Evolutionary conservation across 371 early-diverging fungal species (phyloP), one percentile per base, ranked within the genome.

Genomic region (Scutellospora calospora): DNA sequence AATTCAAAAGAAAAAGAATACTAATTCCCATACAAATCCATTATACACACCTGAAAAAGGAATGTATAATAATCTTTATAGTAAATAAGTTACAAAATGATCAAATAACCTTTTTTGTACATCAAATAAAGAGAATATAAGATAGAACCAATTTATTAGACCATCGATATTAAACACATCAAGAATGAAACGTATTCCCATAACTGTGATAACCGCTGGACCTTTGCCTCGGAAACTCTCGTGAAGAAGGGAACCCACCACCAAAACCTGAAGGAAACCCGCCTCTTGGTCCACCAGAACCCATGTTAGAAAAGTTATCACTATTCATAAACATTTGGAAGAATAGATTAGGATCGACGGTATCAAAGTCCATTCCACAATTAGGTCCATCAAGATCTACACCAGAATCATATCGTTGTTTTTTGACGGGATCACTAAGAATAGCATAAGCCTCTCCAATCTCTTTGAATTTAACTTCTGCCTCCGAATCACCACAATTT

Each of bases 381-480:
- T 83, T 81, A 80, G 84, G 85, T 3, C 94, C 94, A 51, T 95
- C 95, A 38, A 95, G 83, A 83, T 95, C 95, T 82, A 87, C 91
- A 41, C 95, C 95, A 20, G 90, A 89, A 82, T 96, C 96, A 82
- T 90, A 95, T 78, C 93, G 87, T 22, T 90, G 84, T 87, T 93
- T 94, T 91, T 95, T 96, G 59, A 90, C 89, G 31, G 95, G 91
- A 83, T 96, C 96, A 31, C 93, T 92, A 31, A 96, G 84, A 5
- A 95, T 90, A 20, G 87, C 83, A 77, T 93, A 95, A 12, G 96
- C 96, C 82, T 95, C 96, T 31, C 91, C 89, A 20, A 95, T 86
- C 83, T 94, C 94, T 87, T 96, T 96, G 87, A 96, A 96, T 85
- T 93, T 89, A 78, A 88, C 88, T 83, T 95, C 95, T 5, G 94